phyloP scores from a whole-genome alignment of 306 rosid genomes.

The Acacia melanoxylon region DNA sequence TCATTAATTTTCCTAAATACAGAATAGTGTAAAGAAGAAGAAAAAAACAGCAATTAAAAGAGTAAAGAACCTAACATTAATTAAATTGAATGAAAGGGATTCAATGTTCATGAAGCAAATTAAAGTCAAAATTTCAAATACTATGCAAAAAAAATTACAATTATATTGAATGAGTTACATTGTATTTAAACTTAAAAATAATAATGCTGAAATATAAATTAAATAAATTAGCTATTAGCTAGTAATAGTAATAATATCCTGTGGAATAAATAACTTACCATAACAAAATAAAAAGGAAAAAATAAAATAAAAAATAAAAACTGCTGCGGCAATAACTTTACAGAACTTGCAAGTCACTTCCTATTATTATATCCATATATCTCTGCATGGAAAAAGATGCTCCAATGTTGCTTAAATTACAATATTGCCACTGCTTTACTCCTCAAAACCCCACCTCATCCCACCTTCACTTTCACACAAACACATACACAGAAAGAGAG shows the following conservation, averaged over 20 bases:
- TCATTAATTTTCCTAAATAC: background rate
- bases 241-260: background rate
- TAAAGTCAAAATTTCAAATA: background rate
- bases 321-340: slow-evolving; percentile 45
- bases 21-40: background rate
- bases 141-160: background rate
- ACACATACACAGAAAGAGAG: background rate
- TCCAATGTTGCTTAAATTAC: slow-evolving; percentile 36
- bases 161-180: background rate
- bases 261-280: background rate
- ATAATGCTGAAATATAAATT: background rate
- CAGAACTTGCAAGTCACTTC: slow-evolving; percentile 78
- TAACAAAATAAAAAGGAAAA: slow-evolving; percentile 1
- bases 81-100: background rate
- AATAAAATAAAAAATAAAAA: background rate
- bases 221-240: background rate
- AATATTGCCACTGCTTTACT: slow-evolving; percentile 51
- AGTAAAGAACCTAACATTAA: background rate
- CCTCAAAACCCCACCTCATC: slow-evolving; percentile 67
- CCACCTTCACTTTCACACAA: slow-evolving; percentile 34
- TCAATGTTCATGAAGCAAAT: background rate
- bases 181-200: background rate
- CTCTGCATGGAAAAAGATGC: slow-evolving; percentile 59
- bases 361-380: slow-evolving; percentile 38
- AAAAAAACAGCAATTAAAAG: background rate